Conservation (phyloP, 148 eudicot species). For the Rheum nobile region DNA sequence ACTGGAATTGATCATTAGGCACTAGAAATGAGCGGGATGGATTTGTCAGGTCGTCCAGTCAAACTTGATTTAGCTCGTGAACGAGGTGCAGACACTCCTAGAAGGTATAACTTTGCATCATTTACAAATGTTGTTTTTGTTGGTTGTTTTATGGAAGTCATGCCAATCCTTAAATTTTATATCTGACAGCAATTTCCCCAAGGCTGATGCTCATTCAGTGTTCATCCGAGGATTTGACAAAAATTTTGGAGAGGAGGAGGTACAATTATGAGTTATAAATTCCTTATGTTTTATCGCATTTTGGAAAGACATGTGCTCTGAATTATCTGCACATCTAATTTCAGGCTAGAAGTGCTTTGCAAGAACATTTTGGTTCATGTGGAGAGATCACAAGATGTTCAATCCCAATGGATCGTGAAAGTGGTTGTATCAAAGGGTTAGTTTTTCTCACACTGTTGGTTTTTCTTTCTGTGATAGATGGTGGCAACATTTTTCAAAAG, state of each 20-base stretch:
- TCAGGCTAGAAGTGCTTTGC: conserved; percentile 50
- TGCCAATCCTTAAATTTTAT: not conserved
- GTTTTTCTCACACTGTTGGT: not conserved
- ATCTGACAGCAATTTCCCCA: conserved; percentile 41
- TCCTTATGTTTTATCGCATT: not conserved
- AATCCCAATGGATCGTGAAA: conserved; percentile 44
- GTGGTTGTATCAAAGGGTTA: conserved; percentile 54
- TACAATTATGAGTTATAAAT: conserved; percentile 3
- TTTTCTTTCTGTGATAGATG: not conserved
- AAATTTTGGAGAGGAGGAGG: conserved; percentile 43
- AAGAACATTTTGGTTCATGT: conserved; percentile 58
- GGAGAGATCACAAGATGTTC: conserved; percentile 65
- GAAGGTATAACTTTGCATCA: conserved; percentile 16
- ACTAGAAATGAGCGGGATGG: conserved; percentile 40
- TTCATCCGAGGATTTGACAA: conserved; percentile 64
- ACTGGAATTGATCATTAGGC: conserved; percentile 27
- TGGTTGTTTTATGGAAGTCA: not conserved
- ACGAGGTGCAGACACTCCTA: conserved; percentile 61
- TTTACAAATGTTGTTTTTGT: not conserved
- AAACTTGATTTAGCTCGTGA: conserved; percentile 59
- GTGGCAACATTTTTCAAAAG: not conserved
- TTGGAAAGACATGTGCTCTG: not conserved
- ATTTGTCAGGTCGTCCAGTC: conserved; percentile 36
- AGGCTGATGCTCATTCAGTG: conserved; percentile 31
- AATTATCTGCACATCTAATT: not conserved